Conservation (phyloP, 2,329 filamentous ascomycete genomes). For the Epichloe gansuensis region DNA sequence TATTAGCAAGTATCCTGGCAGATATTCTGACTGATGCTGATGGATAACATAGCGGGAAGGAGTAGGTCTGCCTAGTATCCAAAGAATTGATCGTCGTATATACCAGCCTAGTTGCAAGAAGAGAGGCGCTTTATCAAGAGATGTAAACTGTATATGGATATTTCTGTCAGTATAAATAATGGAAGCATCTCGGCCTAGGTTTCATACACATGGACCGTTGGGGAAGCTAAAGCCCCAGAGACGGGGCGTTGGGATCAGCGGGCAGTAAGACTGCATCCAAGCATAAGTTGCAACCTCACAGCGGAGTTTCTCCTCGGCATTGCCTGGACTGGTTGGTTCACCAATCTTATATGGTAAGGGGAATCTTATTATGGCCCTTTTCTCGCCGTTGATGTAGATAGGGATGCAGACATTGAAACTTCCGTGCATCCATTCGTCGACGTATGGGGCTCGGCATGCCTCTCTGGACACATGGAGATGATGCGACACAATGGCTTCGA, state of each 20-base stretch:
- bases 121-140: neutral
- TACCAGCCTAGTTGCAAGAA: too few species aligned
- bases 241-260: constrained; percentile 10
- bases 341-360: neutral
- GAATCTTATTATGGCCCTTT: constrained; percentile 22
- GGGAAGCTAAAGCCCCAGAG: constrained; percentile 12
- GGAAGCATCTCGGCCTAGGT: too few species aligned
- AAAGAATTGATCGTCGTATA: too few species aligned
- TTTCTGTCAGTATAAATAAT: neutral
- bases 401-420: constrained; percentile 25
- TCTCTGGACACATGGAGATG: too few species aligned
- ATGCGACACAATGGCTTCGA: too few species aligned
- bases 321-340: constrained; percentile 19
- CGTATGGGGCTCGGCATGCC: too few species aligned
- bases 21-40: neutral
- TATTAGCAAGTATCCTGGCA: neutral
- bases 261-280: constrained; percentile 15
- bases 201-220: neutral
- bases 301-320: constrained; percentile 28
- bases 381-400: constrained; percentile 14
- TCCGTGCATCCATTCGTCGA: constrained; percentile 17
- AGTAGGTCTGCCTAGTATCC: too few species aligned
- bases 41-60: neutral
- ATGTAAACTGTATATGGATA: neutral
- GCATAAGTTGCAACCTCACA: constrained; percentile 12